Evolutionary conservation across 352 stramenopile species (phyloP), one percentile per base, ranked within the genome.

Genomic region (Globisporangium cystogenes): DNA sequence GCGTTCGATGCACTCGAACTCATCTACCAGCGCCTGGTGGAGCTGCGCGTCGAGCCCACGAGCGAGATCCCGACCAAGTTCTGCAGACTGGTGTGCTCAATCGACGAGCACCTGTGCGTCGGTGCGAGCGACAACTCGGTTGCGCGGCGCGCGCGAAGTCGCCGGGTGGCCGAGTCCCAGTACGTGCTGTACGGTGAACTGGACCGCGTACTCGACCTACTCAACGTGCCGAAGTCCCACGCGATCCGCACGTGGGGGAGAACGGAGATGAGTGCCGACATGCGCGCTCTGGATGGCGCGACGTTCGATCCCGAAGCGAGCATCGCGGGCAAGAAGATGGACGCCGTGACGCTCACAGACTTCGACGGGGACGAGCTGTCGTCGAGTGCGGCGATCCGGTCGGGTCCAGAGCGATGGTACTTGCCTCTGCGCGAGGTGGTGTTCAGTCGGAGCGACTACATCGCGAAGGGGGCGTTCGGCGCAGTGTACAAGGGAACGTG

Each of bases 161-260:
- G 36, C 7, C 36, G 51, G 40, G 53, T 59, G 0, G 27, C 27
- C 4, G 37, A 48, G 39, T 21, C 44, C 11, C 45, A 53, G 21
- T 26, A 46, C 3, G 23, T 59, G 27, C 29, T 59, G 11, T 59
- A 53, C 53, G 21, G 20, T 0, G n/a, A 59, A 16, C 36, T 59
- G 11, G 53, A 53, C 24, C 45, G 29, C 4, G 20, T 59, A 39
- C 35, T 59, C 15, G 53, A 59, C 45, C 20, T 42, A n/a, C n/a
- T 59, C 7, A 18, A 24, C 12, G 36, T 53, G 1, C 7, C 26
- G 0, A 16, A 16, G 3, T n/a, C 4, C 11, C 35, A 59, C 26
- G 4, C 45, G 10, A 59, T 59, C 18, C 53, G 40, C 26, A 6
- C 26, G 26, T 29, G 26, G 26, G 26, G 40, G 5, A 45, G 40